Evolutionary conservation across 1,139 yeast species (phyloP).

Genomic region (Wickerhamomyces sp.): DNA sequence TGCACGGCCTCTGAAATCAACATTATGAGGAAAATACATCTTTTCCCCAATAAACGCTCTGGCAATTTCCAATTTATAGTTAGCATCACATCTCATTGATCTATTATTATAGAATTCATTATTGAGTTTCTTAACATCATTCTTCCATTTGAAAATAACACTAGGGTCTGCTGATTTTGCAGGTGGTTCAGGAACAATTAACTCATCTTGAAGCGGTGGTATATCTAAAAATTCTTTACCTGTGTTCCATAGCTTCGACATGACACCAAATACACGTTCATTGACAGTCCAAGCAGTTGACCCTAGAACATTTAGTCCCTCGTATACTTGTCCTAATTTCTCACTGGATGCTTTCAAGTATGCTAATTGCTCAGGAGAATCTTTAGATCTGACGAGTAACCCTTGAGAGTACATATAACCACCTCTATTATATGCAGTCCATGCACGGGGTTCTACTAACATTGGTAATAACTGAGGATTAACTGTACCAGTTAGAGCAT

Average conservation of each 20-base stretch:
- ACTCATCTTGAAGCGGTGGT: conserved; percentile 55
- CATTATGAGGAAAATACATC: conserved; percentile 87
- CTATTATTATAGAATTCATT: conserved; percentile 63
- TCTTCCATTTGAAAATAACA: conserved; percentile 63
- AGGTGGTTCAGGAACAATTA: conserved; percentile 64
- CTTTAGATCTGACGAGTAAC: conserved; percentile 68
- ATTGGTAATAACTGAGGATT: conserved; percentile 92
- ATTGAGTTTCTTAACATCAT: conserved; percentile 50
- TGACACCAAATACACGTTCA: conserved; percentile 58
- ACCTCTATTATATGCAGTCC: conserved; percentile 80
- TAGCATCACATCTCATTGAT: conserved; percentile 90
- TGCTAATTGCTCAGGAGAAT: conserved; percentile 86
- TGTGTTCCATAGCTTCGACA: conserved; percentile 81
- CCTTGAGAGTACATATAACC: conserved; percentile 71
- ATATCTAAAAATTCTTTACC: conserved; percentile 79
- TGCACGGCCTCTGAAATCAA: conserved; percentile 95
- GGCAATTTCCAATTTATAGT: conserved; percentile 91
- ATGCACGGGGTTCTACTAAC: conserved; percentile 84
- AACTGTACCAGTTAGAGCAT: conserved; percentile 58
- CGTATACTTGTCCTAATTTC: conserved; percentile 60
- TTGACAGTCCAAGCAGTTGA: conserved; percentile 92
- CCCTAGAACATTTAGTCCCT: conserved; percentile 87
- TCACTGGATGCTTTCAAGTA: conserved; percentile 82
- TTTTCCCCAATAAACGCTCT: conserved; percentile 88
- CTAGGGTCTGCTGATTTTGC: conserved; percentile 61